Conservation (phyloP, 306 rosid species). For the Acacia melanoxylon region DNA sequence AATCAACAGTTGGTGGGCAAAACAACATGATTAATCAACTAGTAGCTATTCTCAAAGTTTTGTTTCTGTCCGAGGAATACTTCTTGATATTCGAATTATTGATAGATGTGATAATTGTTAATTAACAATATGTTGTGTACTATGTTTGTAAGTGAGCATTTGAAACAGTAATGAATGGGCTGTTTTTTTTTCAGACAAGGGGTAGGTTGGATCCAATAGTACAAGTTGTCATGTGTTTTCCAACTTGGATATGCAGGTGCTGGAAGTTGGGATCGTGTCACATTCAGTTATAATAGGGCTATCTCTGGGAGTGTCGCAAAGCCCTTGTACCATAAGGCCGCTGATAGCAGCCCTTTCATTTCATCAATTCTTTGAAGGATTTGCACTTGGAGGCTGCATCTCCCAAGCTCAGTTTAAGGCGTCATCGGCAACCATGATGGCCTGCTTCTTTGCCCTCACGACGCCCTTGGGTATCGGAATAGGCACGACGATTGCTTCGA, state of each 20-base stretch:
- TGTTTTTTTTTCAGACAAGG: not conserved
- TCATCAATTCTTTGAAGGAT: slow-evolving; percentile 99
- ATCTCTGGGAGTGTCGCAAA: slow-evolving; percentile 86
- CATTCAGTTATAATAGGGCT: slow-evolving; percentile 93
- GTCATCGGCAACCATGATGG: slow-evolving; percentile 70
- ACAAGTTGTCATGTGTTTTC: not conserved
- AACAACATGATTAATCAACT: not conserved
- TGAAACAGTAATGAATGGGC: not conserved
- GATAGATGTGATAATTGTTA: not conserved
- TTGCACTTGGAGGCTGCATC: slow-evolving; percentile 97
- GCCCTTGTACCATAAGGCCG: slow-evolving; percentile 90
- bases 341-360: slow-evolving; percentile 84
- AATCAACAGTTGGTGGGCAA: not conserved
- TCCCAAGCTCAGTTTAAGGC: slow-evolving; percentile 84
- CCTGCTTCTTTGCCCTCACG: slow-evolving; percentile 79
- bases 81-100: not conserved
- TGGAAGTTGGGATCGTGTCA: slow-evolving; percentile 96
- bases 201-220: not conserved
- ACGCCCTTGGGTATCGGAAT: slow-evolving; percentile 75
- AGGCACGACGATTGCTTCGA: slow-evolving; percentile 62
- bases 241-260: slow-evolving; percentile 49
- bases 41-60: not conserved
- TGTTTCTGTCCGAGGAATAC: not conserved
- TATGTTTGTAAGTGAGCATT: not conserved
- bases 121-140: not conserved